Base-by-base conservation (phyloP, 352 stramenopile genomes). In the Pythium guiyangense region DNA sequence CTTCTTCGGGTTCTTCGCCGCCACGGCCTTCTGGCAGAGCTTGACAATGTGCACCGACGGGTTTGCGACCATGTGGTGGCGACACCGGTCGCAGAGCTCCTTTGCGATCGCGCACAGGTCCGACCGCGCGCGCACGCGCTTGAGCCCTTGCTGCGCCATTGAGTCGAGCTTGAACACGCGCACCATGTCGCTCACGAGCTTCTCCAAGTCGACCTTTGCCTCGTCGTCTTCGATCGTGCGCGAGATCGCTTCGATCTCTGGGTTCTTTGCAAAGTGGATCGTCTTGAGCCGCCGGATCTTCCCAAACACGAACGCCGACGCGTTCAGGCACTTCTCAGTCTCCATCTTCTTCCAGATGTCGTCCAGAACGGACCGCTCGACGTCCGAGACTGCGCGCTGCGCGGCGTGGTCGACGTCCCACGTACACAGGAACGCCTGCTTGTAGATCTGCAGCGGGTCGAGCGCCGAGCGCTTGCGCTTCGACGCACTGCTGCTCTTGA, bases 341-440 rank as follows among this genome's bases (percentile, higher is more conserved):
- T 90, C 79, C 70, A 90, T 87, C 62, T 90, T 90, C 63, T 74
- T 86, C 79, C 79, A 94, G 57, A 92, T 89, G 47, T 94, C 82
- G 63, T 94, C 82, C 57, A 94, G 67, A 46, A 92, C 74, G 11
- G 69, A 71, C 2, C 54, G 66, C 49, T 92, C 79, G n/a, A 91
- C 76, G 52, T 92, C 79, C 49, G 74, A 88, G 15, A 94, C 84
- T 4, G 84, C 81, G 31, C 78, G 70, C 35, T 68, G 64, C 26
- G 84, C 84, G 11, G 79, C 77, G 9, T 71, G 63, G 53, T 92
- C 84, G 22, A 94, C 71, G 37, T 94, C 80, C 82, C 82, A 94
- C 25, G 84, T 92, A 50, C 84, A 92, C 54, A 92, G 48, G 59
- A 94, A 92, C 31, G 84, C 82, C 50, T 92, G 78, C 50, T 83